These are phyloP conservation scores for Glycyrrhiza uralensis DNA, from an alignment of 306 rosid species.

Conservation along the genomic window DNA sequence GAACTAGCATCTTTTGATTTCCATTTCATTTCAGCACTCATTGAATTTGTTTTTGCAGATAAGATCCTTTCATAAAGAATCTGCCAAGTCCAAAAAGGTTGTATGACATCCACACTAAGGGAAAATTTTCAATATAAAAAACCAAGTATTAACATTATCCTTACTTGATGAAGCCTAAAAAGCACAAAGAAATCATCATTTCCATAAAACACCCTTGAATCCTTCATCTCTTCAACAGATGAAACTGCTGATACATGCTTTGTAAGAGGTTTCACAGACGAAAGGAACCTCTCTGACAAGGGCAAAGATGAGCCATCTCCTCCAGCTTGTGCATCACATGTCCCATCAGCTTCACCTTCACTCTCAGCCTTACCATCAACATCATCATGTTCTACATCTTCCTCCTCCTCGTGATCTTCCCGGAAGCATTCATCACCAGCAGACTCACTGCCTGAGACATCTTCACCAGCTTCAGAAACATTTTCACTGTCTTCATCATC, in stretches of 20 bases:
- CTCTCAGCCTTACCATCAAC: conserved; percentile 91
- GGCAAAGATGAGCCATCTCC: conserved; percentile 67
- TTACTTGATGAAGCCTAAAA: conserved; percentile 96
- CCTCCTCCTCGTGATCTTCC: conserved; percentile 81
- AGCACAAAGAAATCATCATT: conserved; percentile 89
- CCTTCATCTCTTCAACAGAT: conserved; percentile 50
- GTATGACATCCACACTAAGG: conserved; percentile 18
- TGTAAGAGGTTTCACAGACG: conserved; percentile 79
- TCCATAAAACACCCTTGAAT: conserved; percentile 73
- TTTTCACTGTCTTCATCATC: conserved; percentile 93
- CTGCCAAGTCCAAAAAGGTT: conserved; percentile 51
- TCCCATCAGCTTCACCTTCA: conserved; percentile 95
- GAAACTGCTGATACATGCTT: conserved; percentile 62
- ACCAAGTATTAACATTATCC: conserved; percentile 23
- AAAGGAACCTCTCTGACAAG: conserved; percentile 68
- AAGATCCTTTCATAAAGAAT: conserved; percentile 83
- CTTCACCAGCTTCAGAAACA: conserved; percentile 90
- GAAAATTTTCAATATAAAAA: background rate
- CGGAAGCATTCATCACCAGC: conserved; percentile 86
- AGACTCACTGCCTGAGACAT: conserved; percentile 89
- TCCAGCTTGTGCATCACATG: conserved; percentile 64
- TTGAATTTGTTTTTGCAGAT: conserved; percentile 75
- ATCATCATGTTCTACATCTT: conserved; percentile 71
- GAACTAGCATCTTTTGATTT: conserved; percentile 57
- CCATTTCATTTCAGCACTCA: conserved; percentile 67